Percentiles rank a stretch among this genome's conserved stretches.
These are phyloP conservation scores for Carex scoparia DNA, from an alignment of 176 grass and related monocot genomes.

Conservation along the genomic window DNA sequence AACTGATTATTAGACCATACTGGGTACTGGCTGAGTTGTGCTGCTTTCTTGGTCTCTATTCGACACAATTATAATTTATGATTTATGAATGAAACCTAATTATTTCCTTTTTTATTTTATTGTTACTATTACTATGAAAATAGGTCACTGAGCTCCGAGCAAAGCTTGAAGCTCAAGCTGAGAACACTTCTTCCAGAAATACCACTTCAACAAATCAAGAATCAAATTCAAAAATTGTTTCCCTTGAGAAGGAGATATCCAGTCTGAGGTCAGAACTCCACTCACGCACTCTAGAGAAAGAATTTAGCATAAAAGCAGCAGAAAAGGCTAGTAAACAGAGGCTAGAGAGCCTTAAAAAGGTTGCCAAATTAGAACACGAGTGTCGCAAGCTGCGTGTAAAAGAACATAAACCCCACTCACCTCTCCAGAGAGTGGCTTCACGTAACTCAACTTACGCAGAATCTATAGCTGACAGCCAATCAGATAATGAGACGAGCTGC, in stretches of 20 bases:
- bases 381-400: conserved; percentile 53
- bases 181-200: conserved; percentile 29
- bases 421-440: conserved; percentile 16
- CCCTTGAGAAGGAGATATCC: conserved; percentile 66
- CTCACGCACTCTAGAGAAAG: conserved; percentile 56
- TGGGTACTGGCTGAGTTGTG: not conserved
- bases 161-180: conserved; percentile 64
- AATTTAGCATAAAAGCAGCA: conserved; percentile 65
- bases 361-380: conserved; percentile 62
- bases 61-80: not conserved
- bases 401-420: conserved; percentile 8
- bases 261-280: conserved; percentile 47
- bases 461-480: conserved; percentile 33
- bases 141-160: conserved; percentile 53
- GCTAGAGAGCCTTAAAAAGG: conserved; percentile 74
- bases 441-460: conserved; percentile 25
- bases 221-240: conserved; percentile 33
- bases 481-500: conserved; percentile 56
- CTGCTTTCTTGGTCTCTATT: not conserved
- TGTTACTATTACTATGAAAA: conserved; percentile 3
- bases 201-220: conserved; percentile 23
- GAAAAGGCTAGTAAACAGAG: conserved; percentile 87
- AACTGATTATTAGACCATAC: not conserved
- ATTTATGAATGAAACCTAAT: not conserved
- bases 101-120: not conserved